Evolutionary conservation across 768 basidiomycete species (phyloP).

Genomic region (Gymnopilus junonius): DNA sequence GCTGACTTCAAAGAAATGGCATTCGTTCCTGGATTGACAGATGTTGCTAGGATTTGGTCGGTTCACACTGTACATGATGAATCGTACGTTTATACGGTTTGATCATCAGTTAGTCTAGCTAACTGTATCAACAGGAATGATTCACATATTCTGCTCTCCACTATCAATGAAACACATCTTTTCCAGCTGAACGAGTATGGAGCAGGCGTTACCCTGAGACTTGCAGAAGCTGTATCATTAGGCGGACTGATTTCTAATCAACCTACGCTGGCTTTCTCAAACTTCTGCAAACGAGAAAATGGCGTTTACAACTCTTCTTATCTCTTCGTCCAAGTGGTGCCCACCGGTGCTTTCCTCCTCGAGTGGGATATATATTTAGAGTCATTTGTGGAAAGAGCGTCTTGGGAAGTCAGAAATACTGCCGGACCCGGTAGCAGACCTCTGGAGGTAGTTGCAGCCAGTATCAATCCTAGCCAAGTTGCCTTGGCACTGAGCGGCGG

Average conservation of each 20-base stretch:
- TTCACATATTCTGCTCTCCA: conserved; percentile 64
- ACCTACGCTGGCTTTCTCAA: conserved; percentile 69
- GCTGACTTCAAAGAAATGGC: conserved; percentile 77
- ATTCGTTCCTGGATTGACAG: conserved; percentile 55
- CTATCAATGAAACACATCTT: conserved; percentile 55
- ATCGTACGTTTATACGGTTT: conserved; percentile 42
- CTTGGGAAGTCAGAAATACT: conserved; percentile 36
- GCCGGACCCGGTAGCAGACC: conserved; percentile 11
- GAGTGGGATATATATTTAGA: conserved; percentile 53
- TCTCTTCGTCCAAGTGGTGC: conserved; percentile 77
- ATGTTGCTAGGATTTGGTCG: conserved; percentile 68
- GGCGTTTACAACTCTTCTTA: conserved; percentile 49
- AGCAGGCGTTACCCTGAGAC: conserved; percentile 44
- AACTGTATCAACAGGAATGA: conserved; percentile 44
- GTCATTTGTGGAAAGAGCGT: conserved; percentile 43
- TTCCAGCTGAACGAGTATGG: conserved; percentile 51
- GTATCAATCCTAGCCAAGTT: conserved; percentile 70
- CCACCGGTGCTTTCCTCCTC: conserved; percentile 55
- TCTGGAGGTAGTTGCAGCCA: conserved; percentile 66
- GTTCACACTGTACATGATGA: conserved; percentile 52
- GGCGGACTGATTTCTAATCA: conserved; percentile 49
- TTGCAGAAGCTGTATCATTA: conserved; percentile 34
- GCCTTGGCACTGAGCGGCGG: conserved; percentile 63
- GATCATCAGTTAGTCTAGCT: background rate
- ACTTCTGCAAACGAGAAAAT: conserved; percentile 46